A percentile compares a stretch with the other conserved stretches of the same genome.
Conservation (phyloP, 164 flowering plant genomes). For the Santalum album region DNA sequence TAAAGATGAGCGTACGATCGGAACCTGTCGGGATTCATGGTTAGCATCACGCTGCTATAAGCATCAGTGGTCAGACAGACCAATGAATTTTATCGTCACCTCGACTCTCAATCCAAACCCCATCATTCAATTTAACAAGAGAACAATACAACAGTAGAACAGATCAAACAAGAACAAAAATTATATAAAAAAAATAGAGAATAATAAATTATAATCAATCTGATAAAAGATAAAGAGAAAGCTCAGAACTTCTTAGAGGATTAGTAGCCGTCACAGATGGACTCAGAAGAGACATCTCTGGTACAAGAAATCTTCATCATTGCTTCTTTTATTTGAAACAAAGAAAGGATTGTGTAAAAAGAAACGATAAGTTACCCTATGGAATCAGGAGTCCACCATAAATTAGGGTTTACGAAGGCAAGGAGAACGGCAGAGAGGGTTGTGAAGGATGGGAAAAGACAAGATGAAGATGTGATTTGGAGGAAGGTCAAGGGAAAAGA, state of each 20-base stretch:
- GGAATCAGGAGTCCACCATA: too few relatives aligned
- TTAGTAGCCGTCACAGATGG: slow-evolving; percentile 34
- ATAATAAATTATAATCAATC: not conserved
- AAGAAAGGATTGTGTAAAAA: too few relatives aligned
- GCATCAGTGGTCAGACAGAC: slow-evolving; percentile 72
- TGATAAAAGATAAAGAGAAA: not conserved
- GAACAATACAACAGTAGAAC: not conserved
- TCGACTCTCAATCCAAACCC: slow-evolving; percentile 25
- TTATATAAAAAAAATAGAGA: not conserved
- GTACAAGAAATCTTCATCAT: slow-evolving; percentile 29
- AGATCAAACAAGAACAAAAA: not conserved
- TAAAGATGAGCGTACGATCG: slow-evolving; percentile 31
- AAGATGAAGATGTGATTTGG: too few relatives aligned
- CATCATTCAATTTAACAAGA: not conserved
- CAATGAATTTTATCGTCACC: slow-evolving; percentile 61
- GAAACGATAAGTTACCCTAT: too few relatives aligned
- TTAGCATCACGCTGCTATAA: slow-evolving; percentile 33
- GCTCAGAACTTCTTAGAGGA: slow-evolving; percentile 71
- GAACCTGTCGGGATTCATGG: slow-evolving; percentile 79
- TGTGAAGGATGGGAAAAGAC: too few relatives aligned
- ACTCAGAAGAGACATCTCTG: slow-evolving; percentile 17
- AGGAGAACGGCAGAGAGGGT: too few relatives aligned
- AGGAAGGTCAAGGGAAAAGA: too few relatives aligned
- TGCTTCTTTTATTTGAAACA: slow-evolving; percentile 6
- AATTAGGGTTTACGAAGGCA: too few relatives aligned